Conservation (phyloP, 768 basidiomycete species). For the Botryobasidium botryosum region DNA sequence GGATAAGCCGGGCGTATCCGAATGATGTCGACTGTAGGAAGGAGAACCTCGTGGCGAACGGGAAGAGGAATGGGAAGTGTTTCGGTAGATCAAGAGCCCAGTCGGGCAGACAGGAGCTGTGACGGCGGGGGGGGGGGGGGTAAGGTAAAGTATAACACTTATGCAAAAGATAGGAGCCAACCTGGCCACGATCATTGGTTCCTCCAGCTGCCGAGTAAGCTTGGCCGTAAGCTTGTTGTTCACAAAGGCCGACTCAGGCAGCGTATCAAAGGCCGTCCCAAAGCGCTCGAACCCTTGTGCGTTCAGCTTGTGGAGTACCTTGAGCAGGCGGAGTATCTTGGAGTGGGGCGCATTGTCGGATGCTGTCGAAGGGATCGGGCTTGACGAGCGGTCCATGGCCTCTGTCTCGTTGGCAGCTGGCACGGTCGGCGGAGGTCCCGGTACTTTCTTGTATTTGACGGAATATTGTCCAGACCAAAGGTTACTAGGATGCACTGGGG, state of each 20-base stretch:
- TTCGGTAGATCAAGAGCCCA: constrained; percentile 94
- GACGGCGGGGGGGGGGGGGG: neutral
- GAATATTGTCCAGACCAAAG: constrained; percentile 87
- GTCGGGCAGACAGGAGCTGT: constrained; percentile 85
- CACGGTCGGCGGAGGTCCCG: constrained; percentile 35
- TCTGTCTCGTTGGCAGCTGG: constrained; percentile 1
- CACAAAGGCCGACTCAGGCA: constrained; percentile 75
- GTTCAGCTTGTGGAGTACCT: constrained; percentile 74
- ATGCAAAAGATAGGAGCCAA: too few species aligned
- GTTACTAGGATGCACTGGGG: constrained; percentile 40
- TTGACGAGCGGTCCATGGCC: constrained; percentile 35
- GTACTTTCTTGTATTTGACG: constrained; percentile 83
- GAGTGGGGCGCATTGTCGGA: constrained; percentile 72
- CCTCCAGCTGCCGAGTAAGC: constrained; percentile 90
- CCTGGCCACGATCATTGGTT: constrained; percentile 99
- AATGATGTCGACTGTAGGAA: constrained; percentile 97
- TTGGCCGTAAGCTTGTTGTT: constrained; percentile 98
- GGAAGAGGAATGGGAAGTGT: constrained; percentile 97
- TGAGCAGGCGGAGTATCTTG: constrained; percentile 79
- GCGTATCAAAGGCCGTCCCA: constrained; percentile 18
- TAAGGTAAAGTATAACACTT: constrained; percentile 14
- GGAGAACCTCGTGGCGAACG: constrained; percentile 91
- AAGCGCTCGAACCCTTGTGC: constrained; percentile 22
- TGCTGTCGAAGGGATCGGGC: constrained; percentile 56
- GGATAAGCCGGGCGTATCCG: constrained; percentile 86